phyloP scores from a whole-genome alignment of 2,329 filamentous ascomycete genomes.

The Ophiocordyceps australis region DNA sequence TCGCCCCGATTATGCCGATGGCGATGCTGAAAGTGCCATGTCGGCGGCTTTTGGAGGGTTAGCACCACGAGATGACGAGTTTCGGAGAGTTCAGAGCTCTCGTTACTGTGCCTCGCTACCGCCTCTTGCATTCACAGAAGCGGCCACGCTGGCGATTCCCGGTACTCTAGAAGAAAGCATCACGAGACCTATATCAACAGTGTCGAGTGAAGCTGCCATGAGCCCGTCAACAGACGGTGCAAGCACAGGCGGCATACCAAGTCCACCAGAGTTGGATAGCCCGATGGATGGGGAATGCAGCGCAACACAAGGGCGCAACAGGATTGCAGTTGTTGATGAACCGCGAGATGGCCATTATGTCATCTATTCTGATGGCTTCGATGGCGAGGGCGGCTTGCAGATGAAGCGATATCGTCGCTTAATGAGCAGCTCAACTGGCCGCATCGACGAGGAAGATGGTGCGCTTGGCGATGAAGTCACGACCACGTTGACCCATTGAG shows the following conservation, averaged over 20 bases:
- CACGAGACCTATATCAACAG: constrained; percentile 3
- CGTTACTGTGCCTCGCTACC: constrained; percentile 2
- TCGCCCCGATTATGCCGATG: constrained; percentile 7
- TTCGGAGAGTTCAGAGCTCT: constrained; percentile 7
- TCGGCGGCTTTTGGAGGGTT: constrained; percentile 18
- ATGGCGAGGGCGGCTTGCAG: constrained; percentile 14
- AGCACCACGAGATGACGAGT: constrained; percentile 12
- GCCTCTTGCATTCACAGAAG: background rate
- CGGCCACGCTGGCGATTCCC: background rate
- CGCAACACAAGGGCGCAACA: constrained; percentile 6
- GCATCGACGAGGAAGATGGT: constrained; percentile 19
- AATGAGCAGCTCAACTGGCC: constrained; percentile 13
- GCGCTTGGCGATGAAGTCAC: too few relatives aligned
- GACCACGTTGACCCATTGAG: too few relatives aligned
- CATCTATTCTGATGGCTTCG: constrained; percentile 10
- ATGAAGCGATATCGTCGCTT: constrained; percentile 16
- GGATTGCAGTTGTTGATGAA: constrained; percentile 6
- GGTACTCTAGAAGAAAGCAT: background rate
- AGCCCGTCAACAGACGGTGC: constrained; percentile 18
- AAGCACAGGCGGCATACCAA: constrained; percentile 13
- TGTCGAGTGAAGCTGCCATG: constrained; percentile 15
- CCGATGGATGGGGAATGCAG: constrained; percentile 10
- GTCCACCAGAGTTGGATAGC: constrained; percentile 17
- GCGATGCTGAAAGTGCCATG: constrained; percentile 10
- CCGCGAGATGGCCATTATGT: constrained; percentile 11